Percentiles rank a stretch among this genome's conserved stretches.
phyloP scores from a whole-genome alignment of 345 rosid genomes.

The Heritiera fomes region DNA sequence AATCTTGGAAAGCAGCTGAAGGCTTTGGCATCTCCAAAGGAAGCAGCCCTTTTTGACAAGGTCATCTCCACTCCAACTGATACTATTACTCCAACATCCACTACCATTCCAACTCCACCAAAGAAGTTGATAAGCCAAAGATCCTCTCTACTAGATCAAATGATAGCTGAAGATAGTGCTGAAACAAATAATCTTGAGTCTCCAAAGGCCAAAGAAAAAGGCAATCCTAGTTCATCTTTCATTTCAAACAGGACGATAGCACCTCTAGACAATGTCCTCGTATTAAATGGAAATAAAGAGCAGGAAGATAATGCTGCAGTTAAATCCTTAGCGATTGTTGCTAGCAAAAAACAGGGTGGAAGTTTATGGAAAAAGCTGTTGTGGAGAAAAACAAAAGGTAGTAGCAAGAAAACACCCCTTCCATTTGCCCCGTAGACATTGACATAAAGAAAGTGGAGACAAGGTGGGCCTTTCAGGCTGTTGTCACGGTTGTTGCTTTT shows the following conservation, averaged over 20 bases:
- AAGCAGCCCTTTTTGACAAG: conserved; percentile 56
- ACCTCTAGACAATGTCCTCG: conserved; percentile 44
- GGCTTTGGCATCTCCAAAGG: conserved; percentile 68
- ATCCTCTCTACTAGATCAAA: conserved; percentile 77
- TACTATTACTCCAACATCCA: conserved; percentile 2
- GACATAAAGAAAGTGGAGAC: neutral
- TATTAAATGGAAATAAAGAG: conserved; percentile 32
- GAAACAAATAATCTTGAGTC: conserved; percentile 23
- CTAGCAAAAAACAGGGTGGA: conserved; percentile 49
- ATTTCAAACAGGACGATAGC: conserved; percentile 37
- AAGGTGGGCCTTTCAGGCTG: neutral
- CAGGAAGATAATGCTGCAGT: conserved; percentile 25
- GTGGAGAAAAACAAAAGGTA: conserved; percentile 57
- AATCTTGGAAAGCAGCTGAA: conserved; percentile 88
- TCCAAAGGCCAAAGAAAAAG: conserved; percentile 26
- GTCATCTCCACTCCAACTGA: conserved; percentile 35
- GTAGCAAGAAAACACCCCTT: conserved; percentile 43
- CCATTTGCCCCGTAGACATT: conserved; percentile 32
- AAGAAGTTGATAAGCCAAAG: conserved; percentile 50
- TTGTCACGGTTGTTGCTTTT: neutral
- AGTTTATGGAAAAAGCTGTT: conserved; percentile 73
- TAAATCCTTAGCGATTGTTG: conserved; percentile 58
- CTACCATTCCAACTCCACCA: conserved; percentile 25
- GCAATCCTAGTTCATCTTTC: conserved; percentile 24
- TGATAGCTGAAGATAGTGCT: conserved; percentile 75